Percentiles rank a stretch among this genome's conserved stretches.
Evolutionary conservation across 768 basidiomycete species (phyloP).

Genomic region (Trametes cingulata): DNA sequence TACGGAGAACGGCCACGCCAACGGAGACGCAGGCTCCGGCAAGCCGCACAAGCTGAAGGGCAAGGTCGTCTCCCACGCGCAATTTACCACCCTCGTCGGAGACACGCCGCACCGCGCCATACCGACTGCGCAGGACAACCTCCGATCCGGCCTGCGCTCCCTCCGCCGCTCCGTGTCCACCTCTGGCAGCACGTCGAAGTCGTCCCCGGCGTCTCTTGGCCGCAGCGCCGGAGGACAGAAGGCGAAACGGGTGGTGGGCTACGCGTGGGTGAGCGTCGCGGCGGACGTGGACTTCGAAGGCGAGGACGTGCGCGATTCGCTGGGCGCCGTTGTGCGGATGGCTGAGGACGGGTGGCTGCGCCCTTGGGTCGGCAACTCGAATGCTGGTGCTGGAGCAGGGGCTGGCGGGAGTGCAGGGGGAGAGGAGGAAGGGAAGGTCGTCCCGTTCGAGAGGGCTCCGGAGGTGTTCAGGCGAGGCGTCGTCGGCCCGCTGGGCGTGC

Average conservation of each 20-base stretch:
- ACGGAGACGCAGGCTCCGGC: background rate
- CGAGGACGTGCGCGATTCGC: conserved; percentile 61
- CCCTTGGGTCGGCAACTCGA: conserved; percentile 43
- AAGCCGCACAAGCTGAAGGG: conserved; percentile 19
- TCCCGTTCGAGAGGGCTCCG: conserved; percentile 57
- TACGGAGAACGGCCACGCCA: background rate
- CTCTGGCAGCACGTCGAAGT: background rate
- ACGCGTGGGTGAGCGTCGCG: conserved; percentile 79
- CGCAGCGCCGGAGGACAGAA: background rate
- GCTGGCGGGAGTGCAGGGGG: conserved; percentile 3
- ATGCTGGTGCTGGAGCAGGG: conserved; percentile 21
- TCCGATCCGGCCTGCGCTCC: conserved; percentile 70
- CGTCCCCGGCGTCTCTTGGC: conserved; percentile 7
- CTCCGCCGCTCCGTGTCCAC: conserved; percentile 39
- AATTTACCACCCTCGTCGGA: conserved; percentile 83
- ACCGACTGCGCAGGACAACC: conserved; percentile 70
- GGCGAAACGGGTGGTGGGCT: conserved; percentile 53
- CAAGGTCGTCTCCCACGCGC: conserved; percentile 33
- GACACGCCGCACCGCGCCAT: conserved; percentile 65
- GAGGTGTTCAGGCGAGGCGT: conserved; percentile 44
- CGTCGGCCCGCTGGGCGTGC: conserved; percentile 27
- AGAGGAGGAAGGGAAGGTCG: conserved; percentile 40
- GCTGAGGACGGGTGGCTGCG: conserved; percentile 42
- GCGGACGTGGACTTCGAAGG: conserved; percentile 87
- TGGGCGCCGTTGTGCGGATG: conserved; percentile 42